These are phyloP conservation scores for Saccharomyces kudriavzevii DNA, from an alignment of 805 yeast genomes.

Conservation along the genomic window DNA sequence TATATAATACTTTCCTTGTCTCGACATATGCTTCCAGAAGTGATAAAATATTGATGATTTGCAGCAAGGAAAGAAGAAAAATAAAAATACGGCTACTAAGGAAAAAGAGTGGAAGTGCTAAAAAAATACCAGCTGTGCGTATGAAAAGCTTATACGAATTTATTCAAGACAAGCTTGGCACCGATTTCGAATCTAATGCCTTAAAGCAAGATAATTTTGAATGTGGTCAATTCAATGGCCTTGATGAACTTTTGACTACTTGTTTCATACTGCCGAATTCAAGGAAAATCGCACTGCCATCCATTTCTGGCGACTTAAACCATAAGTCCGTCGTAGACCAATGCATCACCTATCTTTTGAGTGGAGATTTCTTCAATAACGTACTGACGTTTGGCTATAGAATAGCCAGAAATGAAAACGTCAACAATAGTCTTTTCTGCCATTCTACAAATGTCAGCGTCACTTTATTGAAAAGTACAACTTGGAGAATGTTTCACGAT, in stretches of 20 bases:
- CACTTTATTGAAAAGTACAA: slow-evolving; percentile 34
- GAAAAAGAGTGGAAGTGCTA: background rate
- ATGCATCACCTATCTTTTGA: slow-evolving; percentile 30
- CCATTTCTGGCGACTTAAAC: background rate
- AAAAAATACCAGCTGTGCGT: background rate
- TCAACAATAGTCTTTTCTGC: slow-evolving; percentile 27
- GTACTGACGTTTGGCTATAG: slow-evolving; percentile 38
- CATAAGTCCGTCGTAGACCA: slow-evolving; percentile 36
- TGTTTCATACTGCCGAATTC: slow-evolving; percentile 10
- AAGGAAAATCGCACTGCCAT: slow-evolving; percentile 4
- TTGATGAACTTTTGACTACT: slow-evolving; percentile 4
- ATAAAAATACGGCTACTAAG: background rate
- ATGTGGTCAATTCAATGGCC: slow-evolving; percentile 7
- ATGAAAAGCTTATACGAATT: slow-evolving; percentile 11
- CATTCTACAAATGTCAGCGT: slow-evolving; percentile 33
- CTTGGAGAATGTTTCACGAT: slow-evolving; percentile 37
- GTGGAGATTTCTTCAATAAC: slow-evolving; percentile 28
- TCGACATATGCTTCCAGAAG: background rate
- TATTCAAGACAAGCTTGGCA: slow-evolving; percentile 4
- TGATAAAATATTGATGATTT: background rate
- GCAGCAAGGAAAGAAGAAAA: background rate
- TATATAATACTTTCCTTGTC: background rate
- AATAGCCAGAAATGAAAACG: slow-evolving; percentile 26
- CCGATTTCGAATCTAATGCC: background rate
- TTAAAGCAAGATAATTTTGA: background rate